Base-by-base conservation (phyloP, 345 rosid genomes). In the Garcia nutans region DNA sequence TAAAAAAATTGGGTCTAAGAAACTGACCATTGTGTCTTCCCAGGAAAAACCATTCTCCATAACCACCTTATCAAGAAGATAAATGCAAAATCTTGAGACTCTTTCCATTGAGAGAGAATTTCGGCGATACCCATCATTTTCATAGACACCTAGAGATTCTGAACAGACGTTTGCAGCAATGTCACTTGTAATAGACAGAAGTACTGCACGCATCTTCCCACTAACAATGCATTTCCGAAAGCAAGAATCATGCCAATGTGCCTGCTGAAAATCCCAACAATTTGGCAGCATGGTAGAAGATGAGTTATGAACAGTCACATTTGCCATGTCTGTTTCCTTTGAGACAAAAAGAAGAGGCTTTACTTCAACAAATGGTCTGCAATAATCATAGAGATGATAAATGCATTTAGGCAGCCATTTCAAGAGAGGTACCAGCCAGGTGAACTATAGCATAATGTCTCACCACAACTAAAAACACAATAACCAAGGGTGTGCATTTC, bases 361-460 rank as follows among this genome's bases (percentile, higher is more conserved):
- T 72, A 93, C 85, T 89, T 96, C 99, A 76, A 96, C 93, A 72
- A 87, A 84, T 31, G 98, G 93, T 57, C 99, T 96, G 87, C 79
- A 85, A 84, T 60, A 72, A 62, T 65, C 65, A 61, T 81, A 63
- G 56, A 56, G 24, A n/a, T 20, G 45, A 49, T 24, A 50, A 54
- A 69, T 24, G 58, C 58, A 58, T 24, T 22, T 28, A 26, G 24
- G 20, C 19, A 31, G 59, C 10, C 74, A 74, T 45, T 28, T 52
- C 78, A 62, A 69, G 19, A 70, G 7, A 73, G 41, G 63, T 47
- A 49, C 65, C 41, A 33, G 17, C 33, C 22, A 37, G 17, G 33
- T 52, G 56, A 64, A 60, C 33, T 24, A 28, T 42, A 20, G 59
- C 47, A 68, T 8, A 10, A 71, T 55, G 45, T 57, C 24, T 52